phyloP scores from a whole-genome alignment of 202 grass and related monocot genomes.

The Elaeis oleifera region DNA sequence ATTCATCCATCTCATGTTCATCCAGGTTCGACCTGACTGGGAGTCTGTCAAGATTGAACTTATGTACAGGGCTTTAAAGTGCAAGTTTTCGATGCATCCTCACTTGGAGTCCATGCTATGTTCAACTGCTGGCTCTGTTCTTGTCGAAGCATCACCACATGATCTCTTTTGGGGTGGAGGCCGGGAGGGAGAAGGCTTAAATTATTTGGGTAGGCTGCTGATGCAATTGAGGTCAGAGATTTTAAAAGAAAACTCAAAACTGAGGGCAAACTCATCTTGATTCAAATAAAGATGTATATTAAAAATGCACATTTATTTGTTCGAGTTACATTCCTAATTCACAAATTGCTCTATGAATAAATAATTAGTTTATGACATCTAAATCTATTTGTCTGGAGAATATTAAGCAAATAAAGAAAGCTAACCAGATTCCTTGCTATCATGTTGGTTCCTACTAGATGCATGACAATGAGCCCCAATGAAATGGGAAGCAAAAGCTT shows the following conservation, averaged over 20 bases:
- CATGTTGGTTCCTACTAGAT: too few species aligned
- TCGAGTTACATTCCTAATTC: too few species aligned
- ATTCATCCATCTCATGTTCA: not conserved
- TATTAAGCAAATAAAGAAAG: too few species aligned
- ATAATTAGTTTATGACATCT: too few species aligned
- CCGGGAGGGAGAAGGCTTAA: constrained; percentile 75
- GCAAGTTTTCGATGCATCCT: constrained; percentile 63
- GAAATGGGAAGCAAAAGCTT: too few species aligned
- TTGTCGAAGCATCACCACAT: constrained; percentile 82
- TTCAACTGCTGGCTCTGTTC: constrained; percentile 78
- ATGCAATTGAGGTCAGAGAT: constrained; percentile 80
- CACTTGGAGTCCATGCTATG: constrained; percentile 63
- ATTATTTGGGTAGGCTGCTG: constrained; percentile 84
- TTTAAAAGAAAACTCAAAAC: constrained; percentile 20
- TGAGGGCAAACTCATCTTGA: not conserved
- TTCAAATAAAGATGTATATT: too few species aligned
- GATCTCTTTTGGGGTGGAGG: constrained; percentile 96
- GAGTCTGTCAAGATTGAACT: constrained; percentile 67
- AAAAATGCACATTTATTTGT: too few species aligned
- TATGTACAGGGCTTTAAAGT: constrained; percentile 69
- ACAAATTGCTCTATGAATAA: too few species aligned
- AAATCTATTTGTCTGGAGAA: too few species aligned
- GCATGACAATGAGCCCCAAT: too few species aligned
- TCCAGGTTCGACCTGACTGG: constrained; percentile 69
- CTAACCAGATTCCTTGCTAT: too few species aligned